Base-by-base conservation (phyloP, 2,329 filamentous ascomycete genomes). In the Fusarium clavum region DNA sequence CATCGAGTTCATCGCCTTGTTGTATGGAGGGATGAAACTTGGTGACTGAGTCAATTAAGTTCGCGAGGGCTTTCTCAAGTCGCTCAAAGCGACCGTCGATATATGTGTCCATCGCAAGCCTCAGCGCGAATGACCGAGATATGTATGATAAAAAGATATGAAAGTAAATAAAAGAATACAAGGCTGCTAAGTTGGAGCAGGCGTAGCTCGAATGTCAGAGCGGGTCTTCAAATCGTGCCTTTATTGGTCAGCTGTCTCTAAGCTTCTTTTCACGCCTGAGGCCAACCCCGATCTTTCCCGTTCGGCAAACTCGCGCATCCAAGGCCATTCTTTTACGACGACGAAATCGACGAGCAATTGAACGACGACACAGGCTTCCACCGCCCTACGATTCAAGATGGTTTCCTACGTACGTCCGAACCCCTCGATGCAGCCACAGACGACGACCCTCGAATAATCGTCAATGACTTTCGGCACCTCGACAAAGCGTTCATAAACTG, bases 1-100 rank as follows among this genome's bases (percentile, higher is more conserved):
- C 83, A 20, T 92, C 83, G 12, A 97, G 88, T 69, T 94, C 91
- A 60, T 87, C 83, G 8, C 91, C 92, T 27, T 90, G 88, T 38
- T 84, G 80, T 7, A 87, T 83, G 9, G 91, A 92, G 1, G 93
- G 93, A 75, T 94, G 93, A 81, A 94, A 95, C 70, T 93, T 92
- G 8, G 92, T 86, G 67, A 97, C 91, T 1, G 92, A 94, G 77
- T 94, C 92, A 72, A 94, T 90, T 34, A 97, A 84, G 29, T 83
- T 88, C 14, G 87, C 86, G 22, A 97, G 83, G 2, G 89, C 88
- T 74, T 86, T 88, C 73, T 92, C 90, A 30, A 92, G 83, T 51
- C 88, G 87, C 76, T 91, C 88, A 64, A 92, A 91, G 73, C 87
- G 88, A 47, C 76, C 77, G 68, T 91, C 88, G 9, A 92, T 84